Base-by-base conservation (phyloP, 2,329 filamentous ascomycete species). In the Diaporthe vaccinii region DNA sequence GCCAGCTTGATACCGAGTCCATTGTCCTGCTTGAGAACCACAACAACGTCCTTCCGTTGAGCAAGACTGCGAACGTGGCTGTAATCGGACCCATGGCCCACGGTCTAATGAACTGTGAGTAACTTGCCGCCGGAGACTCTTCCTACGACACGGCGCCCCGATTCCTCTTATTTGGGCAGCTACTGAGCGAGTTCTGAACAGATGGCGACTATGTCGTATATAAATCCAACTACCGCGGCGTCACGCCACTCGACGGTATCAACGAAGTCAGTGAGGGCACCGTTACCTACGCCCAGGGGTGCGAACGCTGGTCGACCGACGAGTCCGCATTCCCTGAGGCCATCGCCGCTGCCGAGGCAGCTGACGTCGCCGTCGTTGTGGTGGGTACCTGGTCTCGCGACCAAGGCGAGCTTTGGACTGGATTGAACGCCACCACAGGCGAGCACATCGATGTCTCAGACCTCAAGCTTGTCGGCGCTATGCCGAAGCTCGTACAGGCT, bases 351-450 rank as follows among this genome's bases (percentile, higher is more conserved):
- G 93, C 93, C 1, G 85, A 91, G 79, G 88, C 87, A 14, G 92
- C 93, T 4, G 93, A 95, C 79, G 90, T 95, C 2, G 93, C 93
- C 8, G 88, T 95, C 7, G 92, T 95, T 0, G 86, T 95, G 0
- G 93, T 95, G 1, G 93, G 93, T 44, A 95, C 93, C 12, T 95
- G 93, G 93, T 91, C 90, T 36, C 89, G 93, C 67, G 93, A 95
- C 79, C 93, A 95, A 80, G 85, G 87, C 71, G 90, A 95, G 81
- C 89, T 95, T 4, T 95, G 93, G 93, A 82, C 85, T 74, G 91
- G 91, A 0, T 82, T 94, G 3, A 95, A 95, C 78, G 93, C 92
- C 39, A 95, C 93, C 1, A 95, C 93, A 0, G 93, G 93, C 69
- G 93, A 95, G 80, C 92, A 94, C 79, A 90, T 95, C 65, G 93